A percentile compares a stretch with the other conserved stretches of the same genome.
phyloP scores from a whole-genome alignment of 306 rosid species.

The Malus fusca region DNA sequence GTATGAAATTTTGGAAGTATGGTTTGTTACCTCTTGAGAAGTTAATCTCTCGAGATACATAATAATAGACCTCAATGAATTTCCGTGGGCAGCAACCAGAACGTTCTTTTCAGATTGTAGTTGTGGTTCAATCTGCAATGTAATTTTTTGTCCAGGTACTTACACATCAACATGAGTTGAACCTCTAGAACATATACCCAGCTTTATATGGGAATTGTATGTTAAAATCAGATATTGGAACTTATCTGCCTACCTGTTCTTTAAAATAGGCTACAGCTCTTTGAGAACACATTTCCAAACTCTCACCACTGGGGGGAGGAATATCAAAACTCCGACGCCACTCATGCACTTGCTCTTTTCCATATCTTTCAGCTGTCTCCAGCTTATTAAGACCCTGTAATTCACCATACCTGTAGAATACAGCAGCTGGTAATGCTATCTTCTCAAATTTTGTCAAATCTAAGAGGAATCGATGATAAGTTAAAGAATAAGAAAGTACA shows the following conservation, averaged over 20 bases:
- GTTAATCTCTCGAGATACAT: constrained; percentile 75
- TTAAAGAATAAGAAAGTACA: constrained; percentile 27
- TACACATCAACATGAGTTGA: not conserved
- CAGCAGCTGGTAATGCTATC: not conserved
- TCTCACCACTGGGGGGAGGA: constrained; percentile 85
- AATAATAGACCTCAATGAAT: constrained; percentile 73
- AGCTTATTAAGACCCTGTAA: constrained; percentile 77
- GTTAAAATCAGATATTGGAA: not conserved
- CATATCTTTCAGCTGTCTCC: constrained; percentile 77
- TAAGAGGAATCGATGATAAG: not conserved
- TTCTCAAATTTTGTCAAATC: not conserved
- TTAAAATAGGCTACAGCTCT: constrained; percentile 80
- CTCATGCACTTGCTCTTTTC: constrained; percentile 65
- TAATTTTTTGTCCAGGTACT: constrained; percentile 10
- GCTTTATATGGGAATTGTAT: not conserved
- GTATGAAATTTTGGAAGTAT: not conserved
- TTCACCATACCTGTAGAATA: constrained; percentile 63
- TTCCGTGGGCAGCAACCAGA: constrained; percentile 77
- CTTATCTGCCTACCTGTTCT: constrained; percentile 40
- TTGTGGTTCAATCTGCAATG: constrained; percentile 64
- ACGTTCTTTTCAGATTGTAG: constrained; percentile 66
- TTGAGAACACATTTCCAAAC: constrained; percentile 82
- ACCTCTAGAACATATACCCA: not conserved
- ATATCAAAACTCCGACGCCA: constrained; percentile 79
- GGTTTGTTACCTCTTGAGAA: constrained; percentile 55